phyloP scores from a whole-genome alignment of 225 moss, liverwort and hornwort species.

The Pleurozium schreberi region DNA sequence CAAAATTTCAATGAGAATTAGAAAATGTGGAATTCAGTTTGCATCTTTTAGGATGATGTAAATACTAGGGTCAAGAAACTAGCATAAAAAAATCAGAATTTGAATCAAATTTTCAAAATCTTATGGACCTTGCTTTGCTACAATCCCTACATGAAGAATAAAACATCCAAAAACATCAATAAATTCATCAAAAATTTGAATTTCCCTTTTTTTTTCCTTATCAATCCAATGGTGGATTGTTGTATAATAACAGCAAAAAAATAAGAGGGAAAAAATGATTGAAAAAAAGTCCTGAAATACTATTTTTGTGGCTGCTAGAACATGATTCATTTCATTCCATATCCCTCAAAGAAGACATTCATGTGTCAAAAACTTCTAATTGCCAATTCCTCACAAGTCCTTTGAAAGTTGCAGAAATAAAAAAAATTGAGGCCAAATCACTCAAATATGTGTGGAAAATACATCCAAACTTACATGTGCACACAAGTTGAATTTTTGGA shows the following conservation, averaged over 20 bases:
- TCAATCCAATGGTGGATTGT: background rate
- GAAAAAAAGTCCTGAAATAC: accelerated
- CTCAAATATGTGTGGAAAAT: background rate
- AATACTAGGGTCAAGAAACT: background rate
- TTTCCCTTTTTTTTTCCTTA: too few relatives aligned
- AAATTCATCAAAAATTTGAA: background rate
- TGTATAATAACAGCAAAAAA: background rate
- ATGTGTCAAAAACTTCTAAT: too few relatives aligned
- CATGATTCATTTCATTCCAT: background rate
- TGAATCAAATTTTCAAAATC: background rate
- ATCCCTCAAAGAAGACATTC: accelerated
- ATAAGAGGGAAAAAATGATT: accelerated
- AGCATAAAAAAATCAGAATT: background rate
- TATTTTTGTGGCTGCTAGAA: background rate
- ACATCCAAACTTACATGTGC: accelerated
- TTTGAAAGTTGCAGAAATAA: accelerated
- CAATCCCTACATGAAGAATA: background rate
- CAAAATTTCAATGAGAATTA: background rate
- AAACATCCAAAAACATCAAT: background rate
- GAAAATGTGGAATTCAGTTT: background rate
- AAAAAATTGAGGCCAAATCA: background rate
- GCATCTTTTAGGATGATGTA: background rate
- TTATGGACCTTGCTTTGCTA: background rate
- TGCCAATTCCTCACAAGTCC: background rate
- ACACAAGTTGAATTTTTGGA: accelerated